A percentile compares a stretch with the other conserved stretches of the same genome.
phyloP scores from a whole-genome alignment of 2,329 filamentous ascomycete species.

The Claviceps arundinis region DNA sequence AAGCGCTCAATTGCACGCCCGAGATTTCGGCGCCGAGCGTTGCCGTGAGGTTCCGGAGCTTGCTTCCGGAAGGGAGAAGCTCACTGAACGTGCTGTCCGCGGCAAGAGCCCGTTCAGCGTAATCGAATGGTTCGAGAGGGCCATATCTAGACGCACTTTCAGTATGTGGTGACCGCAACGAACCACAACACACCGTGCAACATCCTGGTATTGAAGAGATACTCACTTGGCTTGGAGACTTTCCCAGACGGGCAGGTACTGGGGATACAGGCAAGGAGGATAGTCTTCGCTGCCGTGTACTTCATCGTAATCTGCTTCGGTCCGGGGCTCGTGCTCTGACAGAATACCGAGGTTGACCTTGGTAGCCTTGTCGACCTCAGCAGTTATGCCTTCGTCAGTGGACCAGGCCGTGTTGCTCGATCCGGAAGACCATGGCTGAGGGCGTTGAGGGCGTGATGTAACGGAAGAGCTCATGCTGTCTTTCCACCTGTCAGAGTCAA shows the following conservation, averaged over 20 bases:
- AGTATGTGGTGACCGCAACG: not conserved
- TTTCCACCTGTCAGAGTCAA: too few species aligned
- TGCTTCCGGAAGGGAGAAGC: not conserved
- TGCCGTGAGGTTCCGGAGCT: slow-evolving; percentile 34
- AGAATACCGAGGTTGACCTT: not conserved
- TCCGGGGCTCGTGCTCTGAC: not conserved
- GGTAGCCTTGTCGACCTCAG: not conserved
- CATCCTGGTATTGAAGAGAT: not conserved
- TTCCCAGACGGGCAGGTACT: not conserved
- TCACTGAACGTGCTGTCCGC: not conserved
- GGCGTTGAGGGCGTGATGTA: too few species aligned
- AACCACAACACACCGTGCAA: not conserved
- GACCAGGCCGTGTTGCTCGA: not conserved
- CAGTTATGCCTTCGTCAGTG: not conserved
- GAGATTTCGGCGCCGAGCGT: slow-evolving; percentile 51
- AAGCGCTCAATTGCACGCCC: slow-evolving; percentile 49
- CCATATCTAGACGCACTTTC: not conserved
- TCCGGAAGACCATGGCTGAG: not conserved
- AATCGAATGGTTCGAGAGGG: not conserved
- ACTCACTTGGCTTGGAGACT: not conserved
- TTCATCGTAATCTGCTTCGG: not conserved
- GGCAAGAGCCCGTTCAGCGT: not conserved
- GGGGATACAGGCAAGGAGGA: not conserved
- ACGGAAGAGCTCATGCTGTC: too few species aligned
- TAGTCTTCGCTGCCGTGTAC: not conserved